Percentiles rank a stretch among this genome's conserved stretches.
Conservation (phyloP, 768 basidiomycete species). For the Filobasidium wieringae region DNA sequence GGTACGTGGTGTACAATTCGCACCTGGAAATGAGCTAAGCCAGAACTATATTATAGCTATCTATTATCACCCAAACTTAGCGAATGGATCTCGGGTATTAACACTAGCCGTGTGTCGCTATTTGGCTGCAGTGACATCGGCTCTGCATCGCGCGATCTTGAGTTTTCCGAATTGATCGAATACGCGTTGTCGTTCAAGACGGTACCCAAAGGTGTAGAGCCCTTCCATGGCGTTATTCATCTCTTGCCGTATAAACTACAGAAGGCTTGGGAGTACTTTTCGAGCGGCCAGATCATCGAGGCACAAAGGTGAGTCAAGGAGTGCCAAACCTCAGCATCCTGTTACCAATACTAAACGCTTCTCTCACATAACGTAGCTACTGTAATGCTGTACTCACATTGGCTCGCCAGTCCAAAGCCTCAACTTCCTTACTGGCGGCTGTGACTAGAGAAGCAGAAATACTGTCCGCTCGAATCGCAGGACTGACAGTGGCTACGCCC, state of each 20-base stretch:
- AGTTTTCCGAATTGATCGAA: conserved; percentile 82
- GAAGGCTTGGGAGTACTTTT: conserved; percentile 62
- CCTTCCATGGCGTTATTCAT: conserved; percentile 68
- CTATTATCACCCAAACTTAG: conserved; percentile 74
- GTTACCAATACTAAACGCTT: too few species aligned
- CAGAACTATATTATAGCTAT: conserved; percentile 48
- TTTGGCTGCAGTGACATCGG: conserved; percentile 17
- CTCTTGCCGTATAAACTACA: conserved; percentile 79
- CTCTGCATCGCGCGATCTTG: conserved; percentile 45
- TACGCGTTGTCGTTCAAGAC: conserved; percentile 72
- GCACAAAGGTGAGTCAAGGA: conserved; percentile 54
- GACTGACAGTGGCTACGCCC: conserved; percentile 44
- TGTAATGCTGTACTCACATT: conserved; percentile 71
- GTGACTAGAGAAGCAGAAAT: conserved; percentile 58
- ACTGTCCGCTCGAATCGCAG: conserved; percentile 59
- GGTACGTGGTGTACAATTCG: conserved; percentile 47
- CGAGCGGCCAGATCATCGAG: conserved; percentile 62
- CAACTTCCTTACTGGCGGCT: conserved; percentile 47
- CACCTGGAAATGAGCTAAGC: neutral
- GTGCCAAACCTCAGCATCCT: neutral
- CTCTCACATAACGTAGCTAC: conserved; percentile 51
- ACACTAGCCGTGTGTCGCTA: conserved; percentile 29
- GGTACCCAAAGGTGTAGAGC: conserved; percentile 68
- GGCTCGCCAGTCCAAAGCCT: conserved; percentile 41
- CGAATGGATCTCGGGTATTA: conserved; percentile 40